phyloP scores from a whole-genome alignment of 2,329 filamentous ascomycete species.

The Pseudovirgaria hyperparasitica region DNA sequence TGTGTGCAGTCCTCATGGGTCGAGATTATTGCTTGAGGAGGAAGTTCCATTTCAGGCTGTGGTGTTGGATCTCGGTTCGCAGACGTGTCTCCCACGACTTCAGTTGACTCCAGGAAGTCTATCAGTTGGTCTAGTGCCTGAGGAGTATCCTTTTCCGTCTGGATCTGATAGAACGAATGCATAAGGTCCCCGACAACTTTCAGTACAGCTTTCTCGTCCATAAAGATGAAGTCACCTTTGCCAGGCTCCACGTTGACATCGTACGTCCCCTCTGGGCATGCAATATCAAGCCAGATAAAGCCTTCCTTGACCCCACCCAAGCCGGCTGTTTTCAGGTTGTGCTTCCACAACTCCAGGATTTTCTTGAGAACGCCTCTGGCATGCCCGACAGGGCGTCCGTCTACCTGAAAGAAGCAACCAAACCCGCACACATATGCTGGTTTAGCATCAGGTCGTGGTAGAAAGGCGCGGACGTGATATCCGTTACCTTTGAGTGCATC shows the following conservation, averaged over 20 bases:
- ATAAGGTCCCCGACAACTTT: constrained; percentile 33
- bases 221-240: constrained; percentile 62
- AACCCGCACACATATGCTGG: constrained; percentile 25
- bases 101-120: constrained; percentile 15
- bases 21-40: neutral
- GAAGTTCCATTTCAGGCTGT: neutral
- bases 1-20: constrained; percentile 2
- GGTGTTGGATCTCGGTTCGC: constrained; percentile 1
- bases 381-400: constrained; percentile 50
- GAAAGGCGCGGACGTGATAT: constrained; percentile 43
- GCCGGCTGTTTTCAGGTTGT: constrained; percentile 27
- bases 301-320: constrained; percentile 32
- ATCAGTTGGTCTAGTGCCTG: constrained; percentile 14
- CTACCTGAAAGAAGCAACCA: constrained; percentile 52
- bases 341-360: constrained; percentile 41
- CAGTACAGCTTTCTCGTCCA: constrained; percentile 38
- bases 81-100: constrained; percentile 1
- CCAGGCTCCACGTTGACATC: constrained; percentile 59
- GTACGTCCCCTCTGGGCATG: constrained; percentile 49
- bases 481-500: constrained; percentile 20
- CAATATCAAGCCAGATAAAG: constrained; percentile 53
- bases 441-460: constrained; percentile 40
- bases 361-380: constrained; percentile 46
- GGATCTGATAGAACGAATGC: constrained; percentile 19
- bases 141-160: constrained; percentile 14